Percentiles rank a stretch among this genome's conserved stretches.
phyloP scores from a whole-genome alignment of 345 rosid species.

The Syzygium aqueum region DNA sequence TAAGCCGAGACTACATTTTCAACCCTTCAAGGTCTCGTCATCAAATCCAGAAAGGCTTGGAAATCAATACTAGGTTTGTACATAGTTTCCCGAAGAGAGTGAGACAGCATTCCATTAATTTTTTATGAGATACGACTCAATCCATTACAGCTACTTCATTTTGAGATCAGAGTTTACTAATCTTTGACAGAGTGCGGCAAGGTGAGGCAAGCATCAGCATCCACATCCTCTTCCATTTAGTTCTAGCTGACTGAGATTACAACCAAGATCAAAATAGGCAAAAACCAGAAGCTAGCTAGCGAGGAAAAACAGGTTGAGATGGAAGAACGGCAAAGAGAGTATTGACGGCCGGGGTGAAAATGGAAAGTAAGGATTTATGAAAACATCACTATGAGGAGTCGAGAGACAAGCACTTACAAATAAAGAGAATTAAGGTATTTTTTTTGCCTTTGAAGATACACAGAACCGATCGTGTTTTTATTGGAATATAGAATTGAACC shows the following conservation, averaged over 20 bases:
- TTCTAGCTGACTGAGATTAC: not conserved
- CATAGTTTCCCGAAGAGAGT: not conserved
- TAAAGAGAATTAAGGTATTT: no score
- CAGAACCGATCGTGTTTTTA: not conserved
- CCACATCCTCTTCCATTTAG: not conserved
- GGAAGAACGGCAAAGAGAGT: no score
- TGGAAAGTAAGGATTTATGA: no score
- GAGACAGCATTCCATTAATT: not conserved
- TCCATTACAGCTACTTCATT: not conserved
- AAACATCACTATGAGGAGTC: no score
- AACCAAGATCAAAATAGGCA: not conserved
- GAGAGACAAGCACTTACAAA: no score
- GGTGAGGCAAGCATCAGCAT: not conserved
- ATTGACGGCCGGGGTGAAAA: no score
- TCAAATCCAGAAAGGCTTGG: not conserved
- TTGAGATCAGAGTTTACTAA: not conserved
- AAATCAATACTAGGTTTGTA: not conserved
- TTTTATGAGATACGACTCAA: not conserved
- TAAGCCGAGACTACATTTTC: not conserved
- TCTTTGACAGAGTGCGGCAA: not conserved
- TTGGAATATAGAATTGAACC: not conserved
- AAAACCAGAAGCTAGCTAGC: not conserved
- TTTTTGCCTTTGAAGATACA: not conserved
- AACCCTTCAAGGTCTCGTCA: not conserved
- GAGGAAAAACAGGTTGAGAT: no score